phyloP scores from a whole-genome alignment of 352 stramenopile species.

The Phytophthora tubulina region DNA sequence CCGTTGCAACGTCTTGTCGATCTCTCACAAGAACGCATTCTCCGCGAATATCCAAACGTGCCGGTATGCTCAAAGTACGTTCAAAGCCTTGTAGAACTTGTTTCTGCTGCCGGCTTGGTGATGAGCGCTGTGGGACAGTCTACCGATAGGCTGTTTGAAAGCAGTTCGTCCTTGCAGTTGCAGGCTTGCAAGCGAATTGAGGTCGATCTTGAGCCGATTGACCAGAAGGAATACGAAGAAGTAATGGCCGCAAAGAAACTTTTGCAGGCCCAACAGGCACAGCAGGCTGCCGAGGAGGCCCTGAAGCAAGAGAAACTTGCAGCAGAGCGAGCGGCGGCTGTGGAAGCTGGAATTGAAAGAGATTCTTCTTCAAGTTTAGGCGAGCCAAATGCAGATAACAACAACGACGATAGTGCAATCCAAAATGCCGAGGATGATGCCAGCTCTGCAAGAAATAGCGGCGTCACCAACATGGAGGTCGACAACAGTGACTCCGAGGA shows the following conservation, averaged over 20 bases:
- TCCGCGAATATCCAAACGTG: conserved; percentile 79
- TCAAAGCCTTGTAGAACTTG: conserved; percentile 86
- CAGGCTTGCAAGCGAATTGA: conserved; percentile 72
- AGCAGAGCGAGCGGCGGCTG: conserved; percentile 52
- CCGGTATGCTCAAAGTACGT: conserved; percentile 88
- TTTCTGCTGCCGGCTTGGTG: conserved; percentile 74
- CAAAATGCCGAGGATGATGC: conserved; percentile 42
- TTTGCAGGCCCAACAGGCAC: conserved; percentile 45
- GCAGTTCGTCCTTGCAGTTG: conserved; percentile 49
- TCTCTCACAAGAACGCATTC: conserved; percentile 77
- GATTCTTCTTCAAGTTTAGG: conserved; percentile 34
- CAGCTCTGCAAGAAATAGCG: conserved; percentile 34
- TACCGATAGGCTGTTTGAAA: conserved; percentile 62
- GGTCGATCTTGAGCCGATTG: conserved; percentile 69
- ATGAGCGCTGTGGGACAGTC: conserved; percentile 61
- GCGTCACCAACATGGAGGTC: conserved; percentile 79
- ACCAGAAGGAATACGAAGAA: conserved; percentile 79
- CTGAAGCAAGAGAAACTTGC: conserved; percentile 53
- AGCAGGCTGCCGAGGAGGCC: conserved; percentile 60
- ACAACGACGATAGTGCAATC: conserved; percentile 29
- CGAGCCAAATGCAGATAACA: conserved; percentile 21
- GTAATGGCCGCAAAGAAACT: conserved; percentile 53
- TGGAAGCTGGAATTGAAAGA: conserved; percentile 30
- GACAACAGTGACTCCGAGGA: conserved; percentile 87
- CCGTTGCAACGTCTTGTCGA: conserved; percentile 77